Conservation (phyloP, 2,329 filamentous ascomycete species). For the Beauveria sp. region DNA sequence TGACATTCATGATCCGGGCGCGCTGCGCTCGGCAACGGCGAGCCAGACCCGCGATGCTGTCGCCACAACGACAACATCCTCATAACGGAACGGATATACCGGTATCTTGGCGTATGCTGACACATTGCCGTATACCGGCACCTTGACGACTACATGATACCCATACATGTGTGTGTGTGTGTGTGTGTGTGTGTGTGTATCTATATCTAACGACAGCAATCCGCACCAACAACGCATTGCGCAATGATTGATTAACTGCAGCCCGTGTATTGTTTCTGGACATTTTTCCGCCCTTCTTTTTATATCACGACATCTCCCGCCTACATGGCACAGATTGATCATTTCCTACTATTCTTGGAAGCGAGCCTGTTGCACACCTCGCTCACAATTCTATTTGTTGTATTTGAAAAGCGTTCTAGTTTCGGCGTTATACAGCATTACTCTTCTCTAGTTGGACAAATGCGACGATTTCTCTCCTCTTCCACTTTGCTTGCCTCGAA, state of each 20-base stretch:
- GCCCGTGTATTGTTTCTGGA: too few species aligned
- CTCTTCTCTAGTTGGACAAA: not conserved
- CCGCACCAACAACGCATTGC: too few species aligned
- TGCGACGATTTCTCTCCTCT: not conserved
- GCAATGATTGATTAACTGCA: too few species aligned
- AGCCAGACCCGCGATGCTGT: not conserved
- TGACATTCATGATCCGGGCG: constrained; percentile 1
- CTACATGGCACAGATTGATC: too few species aligned
- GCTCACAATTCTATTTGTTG: too few species aligned
- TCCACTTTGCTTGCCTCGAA: not conserved
- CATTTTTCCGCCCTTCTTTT: too few species aligned
- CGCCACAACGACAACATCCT: not conserved
- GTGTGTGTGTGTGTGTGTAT: not conserved
- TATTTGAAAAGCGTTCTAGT: too few species aligned
- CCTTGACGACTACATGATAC: not conserved
- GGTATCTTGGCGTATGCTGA: not conserved
- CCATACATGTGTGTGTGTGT: not conserved
- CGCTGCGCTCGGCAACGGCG: not conserved
- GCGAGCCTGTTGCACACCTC: too few species aligned
- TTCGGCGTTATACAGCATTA: not conserved
- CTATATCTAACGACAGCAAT: too few species aligned
- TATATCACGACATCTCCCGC: too few species aligned
- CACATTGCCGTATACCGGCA: not conserved
- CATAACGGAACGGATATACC: not conserved
- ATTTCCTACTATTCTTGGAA: too few species aligned